Percentiles rank a stretch among this genome's conserved stretches.
phyloP scores from a whole-genome alignment of 2,329 filamentous ascomycete species.

The Pseudogymnoascus sp. region DNA sequence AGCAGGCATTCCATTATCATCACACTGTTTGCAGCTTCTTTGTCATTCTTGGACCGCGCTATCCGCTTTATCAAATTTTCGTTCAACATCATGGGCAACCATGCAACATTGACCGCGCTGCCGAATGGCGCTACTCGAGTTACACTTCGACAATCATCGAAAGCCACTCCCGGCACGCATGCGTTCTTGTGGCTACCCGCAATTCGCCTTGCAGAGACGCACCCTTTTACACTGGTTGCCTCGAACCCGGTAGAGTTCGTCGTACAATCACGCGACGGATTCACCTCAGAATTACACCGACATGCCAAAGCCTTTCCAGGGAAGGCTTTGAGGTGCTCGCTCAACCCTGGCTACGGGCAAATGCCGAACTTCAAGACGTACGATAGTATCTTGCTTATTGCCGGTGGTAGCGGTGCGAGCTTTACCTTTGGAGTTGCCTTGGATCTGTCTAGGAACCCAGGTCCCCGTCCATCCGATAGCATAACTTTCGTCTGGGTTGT shows the following conservation, averaged over 20 bases:
- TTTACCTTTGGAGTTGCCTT: slow-evolving; percentile 46
- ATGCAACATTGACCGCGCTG: slow-evolving; percentile 45
- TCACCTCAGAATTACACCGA: slow-evolving; percentile 47
- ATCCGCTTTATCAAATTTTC: slow-evolving; percentile 38
- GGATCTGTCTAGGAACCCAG: slow-evolving; percentile 38
- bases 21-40: slow-evolving; percentile 34
- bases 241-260: slow-evolving; percentile 45
- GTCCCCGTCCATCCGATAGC: neutral
- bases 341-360: slow-evolving; percentile 53
- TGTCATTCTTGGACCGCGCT: slow-evolving; percentile 46
- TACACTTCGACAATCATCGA: slow-evolving; percentile 40
- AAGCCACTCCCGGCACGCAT: slow-evolving; percentile 47
- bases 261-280: slow-evolving; percentile 49
- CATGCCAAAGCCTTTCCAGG: slow-evolving; percentile 44
- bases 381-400: slow-evolving; percentile 50
- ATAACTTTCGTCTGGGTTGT: slow-evolving; percentile 37
- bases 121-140: slow-evolving; percentile 47
- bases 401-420: slow-evolving; percentile 53
- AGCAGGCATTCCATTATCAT: slow-evolving; percentile 34
- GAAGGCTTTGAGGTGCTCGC: slow-evolving; percentile 40
- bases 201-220: slow-evolving; percentile 48
- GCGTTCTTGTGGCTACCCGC: slow-evolving; percentile 57
- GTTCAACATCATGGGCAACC: slow-evolving; percentile 34
- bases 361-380: slow-evolving; percentile 43
- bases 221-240: slow-evolving; percentile 54